phyloP scores from a whole-genome alignment of 2,329 filamentous ascomycete species.

The Ascochyta viciae-villosae region DNA sequence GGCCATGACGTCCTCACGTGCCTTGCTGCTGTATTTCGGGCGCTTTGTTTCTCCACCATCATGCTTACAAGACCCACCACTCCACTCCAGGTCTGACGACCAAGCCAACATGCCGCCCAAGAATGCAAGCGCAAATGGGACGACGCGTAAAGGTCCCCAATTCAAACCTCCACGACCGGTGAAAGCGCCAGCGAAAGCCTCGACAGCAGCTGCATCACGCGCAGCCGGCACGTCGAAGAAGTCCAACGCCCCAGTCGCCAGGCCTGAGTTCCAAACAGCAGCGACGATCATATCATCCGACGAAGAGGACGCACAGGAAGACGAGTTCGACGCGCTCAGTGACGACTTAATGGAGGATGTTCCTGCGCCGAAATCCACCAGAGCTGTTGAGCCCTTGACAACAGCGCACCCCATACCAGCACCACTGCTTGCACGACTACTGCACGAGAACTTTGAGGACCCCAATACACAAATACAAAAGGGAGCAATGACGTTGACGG shows the following conservation, averaged over 20 bases:
- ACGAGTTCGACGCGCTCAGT: slow-evolving; percentile 31
- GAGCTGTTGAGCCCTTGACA: slow-evolving; percentile 19
- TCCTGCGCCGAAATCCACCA: slow-evolving; percentile 21
- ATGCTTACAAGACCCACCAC: slow-evolving; percentile 9
- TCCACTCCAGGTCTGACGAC: background rate
- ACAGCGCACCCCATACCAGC: slow-evolving; percentile 65
- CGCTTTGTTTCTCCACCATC: background rate
- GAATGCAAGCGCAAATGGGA: slow-evolving; percentile 25
- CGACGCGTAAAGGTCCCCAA: slow-evolving; percentile 41
- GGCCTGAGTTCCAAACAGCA: slow-evolving; percentile 28
- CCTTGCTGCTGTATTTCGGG: background rate
- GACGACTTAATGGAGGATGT: slow-evolving; percentile 42
- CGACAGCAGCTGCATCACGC: slow-evolving; percentile 29
- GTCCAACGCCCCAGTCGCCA: slow-evolving; percentile 22
- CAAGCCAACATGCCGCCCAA: slow-evolving; percentile 35
- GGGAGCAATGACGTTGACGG: slow-evolving; percentile 69
- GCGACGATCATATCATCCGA: slow-evolving; percentile 43
- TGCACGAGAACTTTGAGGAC: slow-evolving; percentile 79
- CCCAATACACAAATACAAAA: slow-evolving; percentile 44
- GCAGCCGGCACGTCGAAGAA: slow-evolving; percentile 32
- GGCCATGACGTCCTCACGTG: background rate
- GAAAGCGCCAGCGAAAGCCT: slow-evolving; percentile 31
- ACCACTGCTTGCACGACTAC: slow-evolving; percentile 75
- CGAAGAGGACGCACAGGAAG: slow-evolving; percentile 31
- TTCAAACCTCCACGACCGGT: slow-evolving; percentile 49